Base-by-base conservation (phyloP, 371 early-diverging fungal species). In the Circinella umbellata region DNA sequence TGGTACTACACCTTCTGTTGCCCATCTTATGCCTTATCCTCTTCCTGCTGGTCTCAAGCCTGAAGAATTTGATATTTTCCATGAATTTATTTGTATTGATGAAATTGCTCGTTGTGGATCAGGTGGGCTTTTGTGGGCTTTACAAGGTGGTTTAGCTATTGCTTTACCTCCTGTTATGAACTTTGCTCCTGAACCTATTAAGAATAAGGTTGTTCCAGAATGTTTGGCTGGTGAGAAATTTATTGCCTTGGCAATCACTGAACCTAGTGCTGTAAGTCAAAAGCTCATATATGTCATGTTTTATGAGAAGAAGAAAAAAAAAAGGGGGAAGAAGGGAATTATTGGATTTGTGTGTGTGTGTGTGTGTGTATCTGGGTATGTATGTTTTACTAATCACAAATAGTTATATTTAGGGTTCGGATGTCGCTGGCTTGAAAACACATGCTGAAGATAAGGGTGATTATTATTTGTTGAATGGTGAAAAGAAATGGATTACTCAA, bases 401-500 rank as follows among this genome's bases (percentile, higher is more conserved):
- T 51, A n/a, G 3, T 17, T 51, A 1, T 51, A 51, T n/a, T 14
- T 34, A 57, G 57, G 91, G 91, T 10, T 89, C 89, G 0, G 95
- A 96, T 77, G 96, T 96, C 3, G 95, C 95, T 49, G 91, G 90
- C 70, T 73, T 96, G 35, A 75, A 74, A 14, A 89, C 90, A 3
- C 87, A 88, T 37, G 95, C 95, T 10, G 89, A 88, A 68, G 89
- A 92, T 74, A 82, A 88, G 63, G 82, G 88, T 11, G 94, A 94
- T 75, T 75, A 88, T 67, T 94, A 85, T 76, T 82, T 96, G 39
- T 80, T 94, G 62, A 94, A 94, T 69, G 94, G 94, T 57, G 94
- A 94, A 78, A 95, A 95, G 89, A 94, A 94, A 80, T 92, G 92
- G 90, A 91, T 91, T 65, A 95, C 96, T 64, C 94, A 94, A 75